These are phyloP conservation scores for Volvox africanus DNA, from an alignment of 139 green algal genomes.

Conservation along the genomic window DNA sequence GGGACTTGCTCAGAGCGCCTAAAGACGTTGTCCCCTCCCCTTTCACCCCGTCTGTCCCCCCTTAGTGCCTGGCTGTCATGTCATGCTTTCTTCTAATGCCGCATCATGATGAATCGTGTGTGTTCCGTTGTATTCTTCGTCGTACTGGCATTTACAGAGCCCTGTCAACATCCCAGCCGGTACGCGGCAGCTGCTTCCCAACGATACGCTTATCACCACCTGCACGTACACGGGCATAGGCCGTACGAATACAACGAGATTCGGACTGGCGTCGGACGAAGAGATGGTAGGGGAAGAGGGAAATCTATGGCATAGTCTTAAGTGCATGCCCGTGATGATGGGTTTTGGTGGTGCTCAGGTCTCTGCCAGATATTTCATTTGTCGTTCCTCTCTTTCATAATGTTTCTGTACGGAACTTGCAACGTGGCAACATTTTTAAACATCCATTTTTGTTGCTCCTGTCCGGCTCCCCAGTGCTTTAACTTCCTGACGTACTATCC, in stretches of 20 bases:
- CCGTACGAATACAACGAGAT: not conserved
- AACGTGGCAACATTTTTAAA: not conserved
- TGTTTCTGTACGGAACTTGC: too few species aligned
- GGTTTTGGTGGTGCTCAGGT: too few species aligned
- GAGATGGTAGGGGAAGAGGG: constrained; percentile 14
- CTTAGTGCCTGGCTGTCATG: too few species aligned
- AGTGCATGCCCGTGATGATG: too few species aligned
- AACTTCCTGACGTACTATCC: constrained; percentile 48
- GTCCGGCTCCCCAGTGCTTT: constrained; percentile 26
- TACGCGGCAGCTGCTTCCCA: constrained; percentile 25
- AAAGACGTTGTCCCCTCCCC: too few species aligned
- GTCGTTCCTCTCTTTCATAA: too few species aligned
- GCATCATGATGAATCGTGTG: not conserved
- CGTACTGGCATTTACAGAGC: not conserved
- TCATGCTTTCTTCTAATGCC: too few species aligned
- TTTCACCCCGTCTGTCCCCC: too few species aligned
- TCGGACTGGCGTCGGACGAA: constrained; percentile 14
- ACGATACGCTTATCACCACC: constrained; percentile 32
- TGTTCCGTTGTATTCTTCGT: not conserved
- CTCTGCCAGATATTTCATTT: too few species aligned
- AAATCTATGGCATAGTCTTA: too few species aligned
- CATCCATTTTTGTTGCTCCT: not conserved
- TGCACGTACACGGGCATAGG: constrained; percentile 39
- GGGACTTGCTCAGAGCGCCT: too few species aligned
- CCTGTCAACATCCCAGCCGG: not conserved